Conservation (phyloP, 2,329 filamentous ascomycete genomes). For the Aspergillus sp. region DNA sequence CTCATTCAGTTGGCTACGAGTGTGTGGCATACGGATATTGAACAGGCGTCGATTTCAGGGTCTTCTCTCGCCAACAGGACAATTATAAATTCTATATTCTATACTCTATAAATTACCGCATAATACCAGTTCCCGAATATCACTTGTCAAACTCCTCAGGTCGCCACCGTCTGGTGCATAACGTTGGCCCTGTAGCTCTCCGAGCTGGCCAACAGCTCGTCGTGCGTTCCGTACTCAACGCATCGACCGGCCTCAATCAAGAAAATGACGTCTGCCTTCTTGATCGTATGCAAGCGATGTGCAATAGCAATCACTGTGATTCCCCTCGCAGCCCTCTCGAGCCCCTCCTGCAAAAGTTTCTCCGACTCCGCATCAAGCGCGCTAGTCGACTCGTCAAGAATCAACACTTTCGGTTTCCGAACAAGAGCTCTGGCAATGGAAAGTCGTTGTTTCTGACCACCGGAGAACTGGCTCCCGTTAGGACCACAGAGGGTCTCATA, state of each 20-base stretch:
- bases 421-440: constrained; percentile 60
- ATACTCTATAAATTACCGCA: background rate
- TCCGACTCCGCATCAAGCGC: constrained; percentile 58
- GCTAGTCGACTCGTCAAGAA: constrained; percentile 63
- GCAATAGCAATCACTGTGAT: constrained; percentile 46
- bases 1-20: no score
- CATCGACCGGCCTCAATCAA: constrained; percentile 69
- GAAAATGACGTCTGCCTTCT: constrained; percentile 76
- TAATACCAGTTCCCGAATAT: no score
- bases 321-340: constrained; percentile 33
- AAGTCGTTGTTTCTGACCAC: constrained; percentile 60
- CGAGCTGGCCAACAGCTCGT: constrained; percentile 54
- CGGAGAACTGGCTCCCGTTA: constrained; percentile 56
- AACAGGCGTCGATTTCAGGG: no score
- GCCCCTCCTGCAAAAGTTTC: constrained; percentile 45
- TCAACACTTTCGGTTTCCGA: constrained; percentile 54
- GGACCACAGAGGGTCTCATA: constrained; percentile 63
- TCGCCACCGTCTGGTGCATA: constrained; percentile 35
- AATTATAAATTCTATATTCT: background rate
- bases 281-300: constrained; percentile 47
- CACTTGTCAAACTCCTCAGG: background rate
- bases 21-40: no score
- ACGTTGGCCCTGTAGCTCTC: constrained; percentile 43
- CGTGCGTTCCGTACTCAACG: constrained; percentile 62
- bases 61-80: no score